Evolutionary conservation across 164 flowering plant species (phyloP).

Genomic region (Macadamia integrifolia): DNA sequence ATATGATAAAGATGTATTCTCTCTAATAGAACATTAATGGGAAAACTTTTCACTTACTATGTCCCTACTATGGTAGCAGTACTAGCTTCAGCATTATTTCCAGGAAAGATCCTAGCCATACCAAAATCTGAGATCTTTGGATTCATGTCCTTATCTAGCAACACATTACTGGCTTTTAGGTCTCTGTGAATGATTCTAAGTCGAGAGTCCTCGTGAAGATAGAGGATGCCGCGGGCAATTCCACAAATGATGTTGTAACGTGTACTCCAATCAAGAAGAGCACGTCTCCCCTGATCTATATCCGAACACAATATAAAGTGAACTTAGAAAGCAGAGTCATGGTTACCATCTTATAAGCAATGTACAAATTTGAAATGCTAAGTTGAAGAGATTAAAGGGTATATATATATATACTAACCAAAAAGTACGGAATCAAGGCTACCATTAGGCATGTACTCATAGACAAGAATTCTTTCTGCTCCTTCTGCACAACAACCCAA

Average conservation of each 20-base stretch:
- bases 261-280: slow-evolving; percentile 24
- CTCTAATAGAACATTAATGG: too few relatives aligned
- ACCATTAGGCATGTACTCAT: slow-evolving; percentile 33
- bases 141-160: slow-evolving; percentile 27
- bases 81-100: slow-evolving; percentile 20
- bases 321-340: not conserved
- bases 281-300: slow-evolving; percentile 15
- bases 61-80: slow-evolving; percentile 39
- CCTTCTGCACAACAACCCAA: not conserved
- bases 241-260: slow-evolving; percentile 28
- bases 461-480: slow-evolving; percentile 6
- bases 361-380: too few relatives aligned
- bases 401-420: slow-evolving; percentile 16
- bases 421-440: slow-evolving; percentile 39
- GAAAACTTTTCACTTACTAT: slow-evolving; percentile 21
- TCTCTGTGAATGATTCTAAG: slow-evolving; percentile 33
- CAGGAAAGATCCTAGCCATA: slow-evolving; percentile 39
- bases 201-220: slow-evolving; percentile 37
- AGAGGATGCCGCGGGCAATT: slow-evolving; percentile 35
- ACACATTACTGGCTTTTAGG: slow-evolving; percentile 27
- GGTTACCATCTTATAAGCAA: not conserved
- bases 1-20: not conserved
- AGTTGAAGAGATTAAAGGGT: too few relatives aligned
- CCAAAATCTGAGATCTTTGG: slow-evolving; percentile 49
- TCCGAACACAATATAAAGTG: not conserved